Evolutionary conservation across 2,329 filamentous ascomycete species (phyloP).

Genomic region (Nectriaceae sp.): DNA sequence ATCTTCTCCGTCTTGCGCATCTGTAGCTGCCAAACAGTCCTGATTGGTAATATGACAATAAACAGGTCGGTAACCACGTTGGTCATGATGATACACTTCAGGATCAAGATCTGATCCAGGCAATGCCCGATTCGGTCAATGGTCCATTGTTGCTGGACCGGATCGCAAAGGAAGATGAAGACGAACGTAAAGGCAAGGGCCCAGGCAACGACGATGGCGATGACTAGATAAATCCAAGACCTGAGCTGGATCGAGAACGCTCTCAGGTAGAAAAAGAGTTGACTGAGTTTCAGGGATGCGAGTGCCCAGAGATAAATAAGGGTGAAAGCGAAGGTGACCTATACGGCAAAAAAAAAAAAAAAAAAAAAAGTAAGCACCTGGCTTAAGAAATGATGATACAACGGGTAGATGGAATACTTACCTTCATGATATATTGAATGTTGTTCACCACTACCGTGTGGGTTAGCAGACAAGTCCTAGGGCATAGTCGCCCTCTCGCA

Average conservation of each 20-base stretch:
- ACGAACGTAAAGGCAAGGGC: slow-evolving; percentile 19
- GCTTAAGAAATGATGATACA: too few relatives aligned
- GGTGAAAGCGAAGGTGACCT: too few relatives aligned
- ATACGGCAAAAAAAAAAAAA: too few relatives aligned
- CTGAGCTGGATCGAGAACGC: slow-evolving; percentile 16
- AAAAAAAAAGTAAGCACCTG: too few relatives aligned
- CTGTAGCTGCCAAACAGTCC: slow-evolving; percentile 37
- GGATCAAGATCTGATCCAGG: slow-evolving; percentile 21
- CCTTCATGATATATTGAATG: too few relatives aligned
- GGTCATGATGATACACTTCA: slow-evolving; percentile 25
- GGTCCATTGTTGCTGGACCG: slow-evolving; percentile 22
- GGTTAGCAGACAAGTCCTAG: too few relatives aligned
- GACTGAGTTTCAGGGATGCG: slow-evolving; percentile 18
- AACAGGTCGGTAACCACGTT: slow-evolving; percentile 39
- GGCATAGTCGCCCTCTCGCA: too few relatives aligned
- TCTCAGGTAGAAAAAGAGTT: slow-evolving; percentile 21
- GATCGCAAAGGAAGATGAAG: slow-evolving; percentile 25
- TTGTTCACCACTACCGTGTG: too few relatives aligned
- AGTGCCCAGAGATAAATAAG: too few relatives aligned
- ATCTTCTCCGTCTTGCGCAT: slow-evolving; percentile 26
- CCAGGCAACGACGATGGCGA: slow-evolving; percentile 17
- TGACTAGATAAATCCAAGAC: slow-evolving; percentile 11
- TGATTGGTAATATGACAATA: slow-evolving; percentile 38
- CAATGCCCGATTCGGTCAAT: slow-evolving; percentile 20
- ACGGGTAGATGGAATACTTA: too few relatives aligned